These are phyloP conservation scores for Saccharomyces hybrid DNA, from an alignment of 1,139 yeast species.

Conservation along the genomic window DNA sequence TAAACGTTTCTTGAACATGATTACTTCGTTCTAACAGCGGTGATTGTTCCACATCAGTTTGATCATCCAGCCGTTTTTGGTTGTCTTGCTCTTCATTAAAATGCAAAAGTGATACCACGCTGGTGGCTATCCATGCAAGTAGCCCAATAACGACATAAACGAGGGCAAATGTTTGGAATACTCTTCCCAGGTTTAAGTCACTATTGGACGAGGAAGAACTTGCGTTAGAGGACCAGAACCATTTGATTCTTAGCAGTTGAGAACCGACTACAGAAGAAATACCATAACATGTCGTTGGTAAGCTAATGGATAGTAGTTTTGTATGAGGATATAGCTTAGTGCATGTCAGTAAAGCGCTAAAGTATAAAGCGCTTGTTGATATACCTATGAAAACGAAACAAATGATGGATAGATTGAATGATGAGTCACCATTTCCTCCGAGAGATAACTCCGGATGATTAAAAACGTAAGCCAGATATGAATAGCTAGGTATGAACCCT, in stretches of 20 bases:
- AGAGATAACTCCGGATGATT: constrained; percentile 14
- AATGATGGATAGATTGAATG: constrained; percentile 7
- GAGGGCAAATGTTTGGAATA: constrained; percentile 52
- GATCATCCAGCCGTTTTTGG: constrained; percentile 28
- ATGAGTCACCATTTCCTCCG: constrained; percentile 5
- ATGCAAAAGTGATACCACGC: constrained; percentile 47
- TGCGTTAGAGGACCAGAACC: constrained; percentile 32
- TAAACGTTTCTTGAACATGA: constrained; percentile 4
- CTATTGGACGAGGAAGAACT: constrained; percentile 1
- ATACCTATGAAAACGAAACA: constrained; percentile 58
- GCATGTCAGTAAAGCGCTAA: constrained; percentile 72
- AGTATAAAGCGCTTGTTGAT: constrained; percentile 76
- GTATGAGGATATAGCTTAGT: constrained; percentile 71
- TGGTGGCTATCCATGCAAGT: constrained; percentile 54
- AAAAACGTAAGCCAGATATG: constrained; percentile 39
- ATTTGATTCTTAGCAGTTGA: constrained; percentile 41
- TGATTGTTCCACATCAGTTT: constrained; percentile 9
- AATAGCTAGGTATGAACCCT: constrained; percentile 69
- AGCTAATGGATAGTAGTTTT: constrained; percentile 75
- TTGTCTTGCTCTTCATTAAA: constrained; percentile 31
- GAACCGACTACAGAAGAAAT: constrained; percentile 52
- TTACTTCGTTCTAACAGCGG: constrained; percentile 8
- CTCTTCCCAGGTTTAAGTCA: constrained; percentile 41
- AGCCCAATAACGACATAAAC: constrained; percentile 51
- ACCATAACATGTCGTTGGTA: constrained; percentile 86